phyloP scores from a whole-genome alignment of 2,329 filamentous ascomycete species.

The Cytospora piceicola region DNA sequence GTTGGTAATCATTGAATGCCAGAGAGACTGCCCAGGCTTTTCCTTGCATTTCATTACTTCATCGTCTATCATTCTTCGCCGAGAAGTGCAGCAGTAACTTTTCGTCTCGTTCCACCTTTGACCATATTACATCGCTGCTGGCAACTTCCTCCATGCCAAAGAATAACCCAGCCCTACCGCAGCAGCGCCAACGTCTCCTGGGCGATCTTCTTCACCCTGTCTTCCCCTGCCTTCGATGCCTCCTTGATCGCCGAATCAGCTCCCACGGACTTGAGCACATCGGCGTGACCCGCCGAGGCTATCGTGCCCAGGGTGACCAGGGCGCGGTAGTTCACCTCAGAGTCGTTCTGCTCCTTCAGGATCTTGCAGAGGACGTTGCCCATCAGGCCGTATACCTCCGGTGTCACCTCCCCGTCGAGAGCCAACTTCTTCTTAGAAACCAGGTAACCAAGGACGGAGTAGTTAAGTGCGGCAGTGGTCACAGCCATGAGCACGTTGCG shows the following conservation, averaged over 20 bases:
- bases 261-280: conserved; percentile 48
- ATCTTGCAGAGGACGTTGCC: conserved; percentile 63
- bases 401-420: conserved; percentile 43
- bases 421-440: conserved; percentile 47
- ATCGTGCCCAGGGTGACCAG: conserved; percentile 85
- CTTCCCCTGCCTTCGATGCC: conserved; percentile 49
- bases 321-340: conserved; percentile 80
- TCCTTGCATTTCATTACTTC: background rate
- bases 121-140: background rate
- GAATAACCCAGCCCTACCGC: conserved; percentile 21
- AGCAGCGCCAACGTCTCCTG: conserved; percentile 50
- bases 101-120: conserved; percentile 23
- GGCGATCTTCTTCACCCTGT: conserved; percentile 51
- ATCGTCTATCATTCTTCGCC: conserved; percentile 1
- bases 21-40: background rate
- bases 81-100: background rate
- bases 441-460: conserved; percentile 69
- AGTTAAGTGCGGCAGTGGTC: conserved; percentile 83
- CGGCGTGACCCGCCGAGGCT: conserved; percentile 58
- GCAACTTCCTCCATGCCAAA: background rate
- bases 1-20: background rate
- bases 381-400: conserved; percentile 49
- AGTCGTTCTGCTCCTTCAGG: conserved; percentile 69
- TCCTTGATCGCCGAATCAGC: conserved; percentile 46
- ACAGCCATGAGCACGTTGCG: conserved; percentile 82